phyloP scores from a whole-genome alignment of 495 filamentous ascomycete genomes.

The Neurospora pannonica region DNA sequence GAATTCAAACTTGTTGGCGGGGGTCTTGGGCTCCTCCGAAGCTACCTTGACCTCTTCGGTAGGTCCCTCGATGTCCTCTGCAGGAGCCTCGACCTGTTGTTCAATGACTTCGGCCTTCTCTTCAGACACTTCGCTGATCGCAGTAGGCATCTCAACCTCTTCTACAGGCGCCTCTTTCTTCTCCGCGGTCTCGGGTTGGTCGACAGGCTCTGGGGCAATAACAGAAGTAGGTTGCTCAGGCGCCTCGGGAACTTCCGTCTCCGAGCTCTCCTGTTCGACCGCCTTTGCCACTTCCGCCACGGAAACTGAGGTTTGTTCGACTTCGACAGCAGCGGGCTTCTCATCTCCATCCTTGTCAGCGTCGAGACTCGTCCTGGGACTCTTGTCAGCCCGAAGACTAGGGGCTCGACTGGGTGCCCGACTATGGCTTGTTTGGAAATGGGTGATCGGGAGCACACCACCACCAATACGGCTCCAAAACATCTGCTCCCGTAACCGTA shows the following conservation, averaged over 20 bases:
- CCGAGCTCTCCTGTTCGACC: background rate
- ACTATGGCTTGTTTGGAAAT: conserved; percentile 8
- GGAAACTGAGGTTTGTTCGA: background rate
- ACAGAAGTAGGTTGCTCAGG: background rate
- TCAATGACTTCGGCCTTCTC: background rate
- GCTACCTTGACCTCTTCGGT: background rate
- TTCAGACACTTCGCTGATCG: background rate
- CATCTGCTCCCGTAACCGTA: conserved; percentile 82
- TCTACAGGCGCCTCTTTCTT: background rate
- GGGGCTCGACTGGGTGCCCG: conserved; percentile 11
- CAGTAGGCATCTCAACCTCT: background rate
- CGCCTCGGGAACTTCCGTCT: background rate
- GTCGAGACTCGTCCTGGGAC: conserved; percentile 22
- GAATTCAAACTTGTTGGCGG: background rate
- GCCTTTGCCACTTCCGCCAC: background rate
- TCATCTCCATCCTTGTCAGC: background rate
- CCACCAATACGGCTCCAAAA: conserved; percentile 92
- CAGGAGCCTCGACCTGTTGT: background rate
- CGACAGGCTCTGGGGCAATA: background rate
- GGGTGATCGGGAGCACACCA: conserved; percentile 63
- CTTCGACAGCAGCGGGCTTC: background rate
- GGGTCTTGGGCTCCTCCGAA: background rate
- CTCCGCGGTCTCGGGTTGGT: background rate
- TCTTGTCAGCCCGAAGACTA: conserved; percentile 17
- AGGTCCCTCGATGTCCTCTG: background rate